Evolutionary conservation across 768 basidiomycete species (phyloP), one percentile per base, ranked within the genome.

Genomic region (Rhodotorula graminis): DNA sequence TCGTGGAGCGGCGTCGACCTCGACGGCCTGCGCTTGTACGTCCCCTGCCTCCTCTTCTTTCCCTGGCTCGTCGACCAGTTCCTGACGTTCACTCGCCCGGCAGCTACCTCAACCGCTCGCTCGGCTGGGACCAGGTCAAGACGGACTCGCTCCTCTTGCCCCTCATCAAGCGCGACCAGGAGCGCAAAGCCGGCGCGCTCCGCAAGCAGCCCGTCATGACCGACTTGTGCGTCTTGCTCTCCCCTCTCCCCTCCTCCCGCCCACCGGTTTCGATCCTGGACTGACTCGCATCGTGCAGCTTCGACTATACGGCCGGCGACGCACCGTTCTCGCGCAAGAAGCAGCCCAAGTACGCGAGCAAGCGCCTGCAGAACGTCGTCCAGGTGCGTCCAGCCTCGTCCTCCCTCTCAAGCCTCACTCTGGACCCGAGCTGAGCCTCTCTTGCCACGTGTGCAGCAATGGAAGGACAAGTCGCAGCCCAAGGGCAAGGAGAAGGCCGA

Each of bases 1-100:
- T 91, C 92, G 77, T 99, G 95, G 95, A 93, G 92, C 9, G 83
- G 93, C 73, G 92, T 94, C n/a, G 96, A 98, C 80, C 86, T 99
- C 3, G 92, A 96, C 79, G 93, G 89, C 6, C 85, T 99, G 65
- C 87, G 93, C 73, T 82, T 85, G 92, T 94, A 80, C 67, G 87
- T 47, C 31, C 16, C 42, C 18, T 16, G 10, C n/a, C 19, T 42
- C 25, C 8, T 37, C 37, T 9, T 37, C 3, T 31, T n/a, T 31
- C 18, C 37, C 46, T n/a, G n/a, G 37, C 6, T 19, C 40, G 10
- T 21, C 10, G 3, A 18, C 46, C 19, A 3, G 44, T 5, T 12
- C 18, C 52, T 66, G 31, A 64, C 57, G 27, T 7, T 0, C 37
- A 25, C n/a, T 0, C 1, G 18, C 8, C 2, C 0, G 44, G 12